Conservation (phyloP, 1,284 basidiomycete species). For the Ganoderma resinaceum region DNA sequence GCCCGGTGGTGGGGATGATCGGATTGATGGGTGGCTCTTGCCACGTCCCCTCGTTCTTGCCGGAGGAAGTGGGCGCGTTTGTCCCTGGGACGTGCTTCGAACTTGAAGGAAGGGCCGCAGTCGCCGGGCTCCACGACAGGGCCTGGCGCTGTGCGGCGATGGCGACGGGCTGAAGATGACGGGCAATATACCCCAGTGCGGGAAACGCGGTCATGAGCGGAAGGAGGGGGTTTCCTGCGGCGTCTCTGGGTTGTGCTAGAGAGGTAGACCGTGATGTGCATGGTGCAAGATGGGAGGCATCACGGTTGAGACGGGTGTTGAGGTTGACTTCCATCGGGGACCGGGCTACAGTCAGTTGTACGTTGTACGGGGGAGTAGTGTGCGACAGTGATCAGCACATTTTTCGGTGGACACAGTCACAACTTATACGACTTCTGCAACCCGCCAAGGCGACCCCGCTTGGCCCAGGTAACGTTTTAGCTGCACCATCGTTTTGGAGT, state of each 20-base stretch:
- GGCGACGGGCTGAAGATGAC: not conserved
- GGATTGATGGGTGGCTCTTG: not conserved
- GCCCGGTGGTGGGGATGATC: not conserved
- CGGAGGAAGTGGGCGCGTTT: not conserved
- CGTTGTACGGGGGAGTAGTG: not conserved
- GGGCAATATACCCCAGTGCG: not conserved
- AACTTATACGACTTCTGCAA: not conserved
- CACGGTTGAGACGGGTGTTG: not conserved
- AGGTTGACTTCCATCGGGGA: not conserved
- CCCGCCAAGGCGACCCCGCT: not conserved
- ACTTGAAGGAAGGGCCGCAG: not conserved
- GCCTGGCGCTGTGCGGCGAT: not conserved
- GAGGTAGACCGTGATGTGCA: not conserved
- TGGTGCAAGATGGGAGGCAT: not conserved
- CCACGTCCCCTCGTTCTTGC: not conserved
- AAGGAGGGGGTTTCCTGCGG: not conserved
- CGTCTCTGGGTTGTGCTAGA: not conserved
- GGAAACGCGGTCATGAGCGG: not conserved
- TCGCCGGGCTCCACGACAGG: not conserved
- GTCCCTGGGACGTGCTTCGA: not conserved
- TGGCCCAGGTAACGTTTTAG: not conserved
- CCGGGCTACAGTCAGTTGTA: not conserved
- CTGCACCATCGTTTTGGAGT: not conserved
- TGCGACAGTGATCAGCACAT: not conserved
- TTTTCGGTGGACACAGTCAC: not conserved